Percentiles rank a stretch among this genome's conserved stretches.
Conservation (phyloP, 768 basidiomycete species). For the Serendipita indica region DNA sequence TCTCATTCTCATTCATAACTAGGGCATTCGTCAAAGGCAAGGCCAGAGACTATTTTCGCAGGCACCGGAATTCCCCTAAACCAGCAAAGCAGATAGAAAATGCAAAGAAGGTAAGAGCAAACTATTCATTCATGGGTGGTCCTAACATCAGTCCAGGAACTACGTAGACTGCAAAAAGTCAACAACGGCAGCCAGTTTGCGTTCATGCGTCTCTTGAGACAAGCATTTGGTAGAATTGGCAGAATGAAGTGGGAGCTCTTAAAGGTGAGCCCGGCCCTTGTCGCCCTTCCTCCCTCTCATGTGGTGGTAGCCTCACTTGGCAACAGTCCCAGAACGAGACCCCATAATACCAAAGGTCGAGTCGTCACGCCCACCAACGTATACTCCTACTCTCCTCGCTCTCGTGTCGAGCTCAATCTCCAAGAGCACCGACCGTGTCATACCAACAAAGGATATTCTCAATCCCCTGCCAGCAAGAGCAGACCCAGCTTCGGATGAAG, state of each 20-base stretch:
- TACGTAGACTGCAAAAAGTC: constrained; percentile 38
- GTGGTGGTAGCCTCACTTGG: constrained; percentile 12
- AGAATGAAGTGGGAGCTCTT: constrained; percentile 54
- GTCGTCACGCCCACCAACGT: constrained; percentile 47
- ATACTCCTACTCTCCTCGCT: constrained; percentile 44
- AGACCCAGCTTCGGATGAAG: constrained; percentile 42
- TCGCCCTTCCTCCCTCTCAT: background rate
- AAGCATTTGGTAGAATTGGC: constrained; percentile 66
- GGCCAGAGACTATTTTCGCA: constrained; percentile 45
- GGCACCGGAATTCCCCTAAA: constrained; percentile 28
- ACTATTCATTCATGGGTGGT: background rate
- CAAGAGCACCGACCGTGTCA: constrained; percentile 29
- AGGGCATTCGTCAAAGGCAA: constrained; percentile 9
- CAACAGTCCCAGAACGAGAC: constrained; percentile 29
- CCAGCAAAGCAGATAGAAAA: background rate
- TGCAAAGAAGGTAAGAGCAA: background rate
- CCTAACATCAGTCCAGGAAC: constrained; percentile 28
- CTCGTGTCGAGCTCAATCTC: constrained; percentile 43
- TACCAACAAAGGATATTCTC: constrained; percentile 28
- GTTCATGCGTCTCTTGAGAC: constrained; percentile 43
- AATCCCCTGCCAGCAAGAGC: constrained; percentile 46
- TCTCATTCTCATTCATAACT: constrained; percentile 7
- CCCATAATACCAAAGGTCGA: constrained; percentile 38
- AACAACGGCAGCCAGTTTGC: constrained; percentile 35
- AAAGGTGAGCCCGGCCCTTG: constrained; percentile 31